Conservation (phyloP, 2,329 filamentous ascomycete species). For the Fusarium aywerte region DNA sequence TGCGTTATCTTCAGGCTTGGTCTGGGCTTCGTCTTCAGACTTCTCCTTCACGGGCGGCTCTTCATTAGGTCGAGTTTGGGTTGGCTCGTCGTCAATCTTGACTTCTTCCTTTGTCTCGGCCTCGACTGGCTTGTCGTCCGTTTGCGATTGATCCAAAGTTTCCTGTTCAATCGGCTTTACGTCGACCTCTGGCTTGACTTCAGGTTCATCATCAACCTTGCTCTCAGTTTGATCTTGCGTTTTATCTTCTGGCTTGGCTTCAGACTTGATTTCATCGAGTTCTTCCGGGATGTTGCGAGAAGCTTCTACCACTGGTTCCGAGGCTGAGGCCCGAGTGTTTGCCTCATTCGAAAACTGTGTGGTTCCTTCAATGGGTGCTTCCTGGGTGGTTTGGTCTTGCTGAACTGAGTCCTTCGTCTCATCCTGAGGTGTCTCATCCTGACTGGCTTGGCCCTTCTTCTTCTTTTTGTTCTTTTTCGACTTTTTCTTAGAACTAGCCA, state of each 20-base stretch:
- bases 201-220: neutral
- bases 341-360: neutral
- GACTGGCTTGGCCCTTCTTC: constrained; percentile 30
- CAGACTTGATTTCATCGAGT: neutral
- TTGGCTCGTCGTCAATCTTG: neutral
- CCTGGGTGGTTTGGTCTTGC: constrained; percentile 3
- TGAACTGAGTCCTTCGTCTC: constrained; percentile 10
- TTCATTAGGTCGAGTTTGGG: neutral
- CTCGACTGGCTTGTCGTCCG: neutral
- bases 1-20: neutral
- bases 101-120: neutral
- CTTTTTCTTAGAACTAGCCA: constrained; percentile 45
- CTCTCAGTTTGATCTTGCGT: neutral
- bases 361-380: constrained; percentile 1
- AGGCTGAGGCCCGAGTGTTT: neutral
- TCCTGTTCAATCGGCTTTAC: neutral
- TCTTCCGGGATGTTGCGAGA: neutral
- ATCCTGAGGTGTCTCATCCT: constrained; percentile 14
- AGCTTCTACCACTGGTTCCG: neutral
- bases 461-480: constrained; percentile 52
- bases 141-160: neutral
- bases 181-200: neutral
- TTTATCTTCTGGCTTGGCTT: neutral
- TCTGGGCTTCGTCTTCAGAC: neutral
- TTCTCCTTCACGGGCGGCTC: neutral